Evolutionary conservation across 192 early-diverging fungal genomes (phyloP).

Genomic region (Umbelopsis ramanniana): DNA sequence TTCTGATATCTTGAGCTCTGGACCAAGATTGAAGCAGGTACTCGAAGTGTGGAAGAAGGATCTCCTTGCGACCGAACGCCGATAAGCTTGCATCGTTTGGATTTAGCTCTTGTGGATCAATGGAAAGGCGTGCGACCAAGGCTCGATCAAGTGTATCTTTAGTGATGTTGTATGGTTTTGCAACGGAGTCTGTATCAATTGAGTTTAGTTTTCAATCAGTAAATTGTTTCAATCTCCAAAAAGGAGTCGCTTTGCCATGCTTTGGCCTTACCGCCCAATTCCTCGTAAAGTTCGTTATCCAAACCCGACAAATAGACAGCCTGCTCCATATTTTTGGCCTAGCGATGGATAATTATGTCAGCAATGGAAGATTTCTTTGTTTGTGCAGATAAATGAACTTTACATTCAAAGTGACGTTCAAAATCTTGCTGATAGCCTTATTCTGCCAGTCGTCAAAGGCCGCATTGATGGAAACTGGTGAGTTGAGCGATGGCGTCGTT

Average conservation of each 20-base stretch:
- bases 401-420: slow-evolving; percentile 81
- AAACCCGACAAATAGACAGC: slow-evolving; percentile 42
- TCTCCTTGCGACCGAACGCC: slow-evolving; percentile 41
- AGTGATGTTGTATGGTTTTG: slow-evolving; percentile 53
- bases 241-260: neutral
- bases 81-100: slow-evolving; percentile 9
- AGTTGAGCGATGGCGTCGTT: neutral
- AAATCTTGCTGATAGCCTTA: slow-evolving; percentile 75
- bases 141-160: slow-evolving; percentile 65
- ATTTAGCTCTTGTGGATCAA: slow-evolving; percentile 50
- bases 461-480: neutral
- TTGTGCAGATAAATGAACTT: neutral
- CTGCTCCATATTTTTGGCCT: neutral
- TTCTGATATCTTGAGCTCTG: slow-evolving; percentile 50
- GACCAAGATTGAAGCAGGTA: slow-evolving; percentile 73
- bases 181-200: slow-evolving; percentile 29
- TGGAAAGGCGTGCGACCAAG: slow-evolving; percentile 71
- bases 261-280: slow-evolving; percentile 32
- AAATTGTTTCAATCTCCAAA: neutral
- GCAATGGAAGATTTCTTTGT: too few species aligned
- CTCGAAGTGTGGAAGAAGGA: slow-evolving; percentile 52
- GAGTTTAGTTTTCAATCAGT: neutral
- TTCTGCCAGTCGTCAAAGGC: slow-evolving; percentile 81
- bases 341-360: too few species aligned
- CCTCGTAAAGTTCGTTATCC: slow-evolving; percentile 39